Conservation (phyloP, 768 basidiomycete genomes). For the Macrolepiota dolichaula region DNA sequence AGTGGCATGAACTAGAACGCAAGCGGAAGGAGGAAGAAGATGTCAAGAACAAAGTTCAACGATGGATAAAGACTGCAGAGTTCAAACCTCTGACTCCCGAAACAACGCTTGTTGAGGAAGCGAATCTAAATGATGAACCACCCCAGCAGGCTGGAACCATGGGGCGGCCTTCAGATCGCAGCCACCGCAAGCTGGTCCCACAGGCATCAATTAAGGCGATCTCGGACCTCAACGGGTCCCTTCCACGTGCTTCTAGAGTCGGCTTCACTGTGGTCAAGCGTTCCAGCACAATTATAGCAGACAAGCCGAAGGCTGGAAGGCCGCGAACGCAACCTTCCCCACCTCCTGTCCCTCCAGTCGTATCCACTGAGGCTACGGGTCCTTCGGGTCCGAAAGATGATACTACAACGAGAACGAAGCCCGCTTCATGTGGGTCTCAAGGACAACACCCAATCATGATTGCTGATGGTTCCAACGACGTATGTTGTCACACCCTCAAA, state of each 20-base stretch:
- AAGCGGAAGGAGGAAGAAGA: conserved; percentile 6
- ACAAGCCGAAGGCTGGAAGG: not conserved
- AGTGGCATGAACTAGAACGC: conserved; percentile 4
- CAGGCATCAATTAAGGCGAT: not conserved
- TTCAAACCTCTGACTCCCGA: conserved; percentile 10
- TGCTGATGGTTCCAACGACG: not conserved
- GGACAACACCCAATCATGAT: not conserved
- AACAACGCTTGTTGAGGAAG: not conserved
- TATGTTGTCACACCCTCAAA: not conserved
- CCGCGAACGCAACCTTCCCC: not conserved
- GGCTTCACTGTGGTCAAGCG: conserved; percentile 5
- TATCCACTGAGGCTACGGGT: not conserved
- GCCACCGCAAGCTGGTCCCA: not conserved
- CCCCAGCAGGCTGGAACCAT: not conserved
- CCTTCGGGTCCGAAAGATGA: not conserved
- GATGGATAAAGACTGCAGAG: conserved; percentile 9
- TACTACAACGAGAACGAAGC: not conserved
- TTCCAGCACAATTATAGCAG: not conserved
- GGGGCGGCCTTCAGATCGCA: not conserved
- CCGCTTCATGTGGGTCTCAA: not conserved
- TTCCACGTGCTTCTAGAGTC: not conserved
- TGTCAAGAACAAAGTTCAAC: conserved; percentile 8
- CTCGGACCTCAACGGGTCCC: not conserved
- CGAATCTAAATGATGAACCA: not conserved
- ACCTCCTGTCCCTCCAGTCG: not conserved